Conservation (phyloP, 2,329 filamentous ascomycete species). For the Curvularia lunata region DNA sequence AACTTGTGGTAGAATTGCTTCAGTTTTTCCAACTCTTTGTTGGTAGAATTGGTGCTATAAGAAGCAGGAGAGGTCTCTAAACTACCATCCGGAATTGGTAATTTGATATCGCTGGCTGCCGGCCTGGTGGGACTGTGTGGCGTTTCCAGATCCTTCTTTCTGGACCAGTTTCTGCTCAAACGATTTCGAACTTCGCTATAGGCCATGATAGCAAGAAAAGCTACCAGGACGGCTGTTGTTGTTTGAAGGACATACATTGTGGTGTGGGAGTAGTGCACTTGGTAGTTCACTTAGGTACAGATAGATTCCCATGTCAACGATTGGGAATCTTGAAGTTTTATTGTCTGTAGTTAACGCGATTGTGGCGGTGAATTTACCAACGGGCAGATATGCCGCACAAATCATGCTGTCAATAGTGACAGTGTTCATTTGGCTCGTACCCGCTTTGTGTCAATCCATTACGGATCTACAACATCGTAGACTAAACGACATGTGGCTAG, state of each 20-base stretch:
- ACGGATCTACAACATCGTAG: slow-evolving; percentile 6
- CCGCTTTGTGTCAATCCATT: slow-evolving; percentile 9
- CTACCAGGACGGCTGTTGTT: slow-evolving; percentile 28
- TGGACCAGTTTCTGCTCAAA: slow-evolving; percentile 21
- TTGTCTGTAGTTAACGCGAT: neutral
- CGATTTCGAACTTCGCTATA: slow-evolving; percentile 26
- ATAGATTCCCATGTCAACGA: neutral
- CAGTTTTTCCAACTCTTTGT: slow-evolving; percentile 19
- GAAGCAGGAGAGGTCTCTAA: neutral
- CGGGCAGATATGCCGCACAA: neutral
- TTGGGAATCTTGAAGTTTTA: slow-evolving; percentile 1
- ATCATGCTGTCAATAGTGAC: slow-evolving; percentile 12
- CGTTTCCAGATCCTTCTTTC: slow-evolving; percentile 25
- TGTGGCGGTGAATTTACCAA: slow-evolving; percentile 6
- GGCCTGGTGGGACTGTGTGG: slow-evolving; percentile 18
- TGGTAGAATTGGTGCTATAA: neutral
- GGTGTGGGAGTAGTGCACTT: neutral
- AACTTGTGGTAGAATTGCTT: slow-evolving; percentile 52
- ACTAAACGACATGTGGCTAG: slow-evolving; percentile 11
- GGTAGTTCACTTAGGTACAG: neutral
- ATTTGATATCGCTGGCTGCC: slow-evolving; percentile 1
- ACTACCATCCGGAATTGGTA: neutral
- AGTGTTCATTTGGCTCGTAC: slow-evolving; percentile 4
- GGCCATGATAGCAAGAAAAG: slow-evolving; percentile 28
- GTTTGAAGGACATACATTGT: slow-evolving; percentile 31